Evolutionary conservation across 495 filamentous ascomycete species (phyloP).

Genomic region (Lepidopterella palustris): DNA sequence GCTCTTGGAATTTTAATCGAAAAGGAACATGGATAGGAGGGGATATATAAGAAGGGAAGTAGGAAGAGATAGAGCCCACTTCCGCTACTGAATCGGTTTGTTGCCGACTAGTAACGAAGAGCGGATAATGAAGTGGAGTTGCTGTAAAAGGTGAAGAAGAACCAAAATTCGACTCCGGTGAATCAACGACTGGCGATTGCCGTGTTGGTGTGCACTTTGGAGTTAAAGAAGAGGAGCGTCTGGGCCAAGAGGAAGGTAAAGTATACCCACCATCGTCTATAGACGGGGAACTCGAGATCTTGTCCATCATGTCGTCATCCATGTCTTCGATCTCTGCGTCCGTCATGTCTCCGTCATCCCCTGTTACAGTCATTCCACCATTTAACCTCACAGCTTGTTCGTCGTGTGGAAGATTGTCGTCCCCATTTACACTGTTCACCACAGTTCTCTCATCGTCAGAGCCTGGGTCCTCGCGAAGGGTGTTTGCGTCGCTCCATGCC

Average conservation of each 20-base stretch:
- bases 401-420: constrained; percentile 16
- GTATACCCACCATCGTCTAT: constrained; percentile 92
- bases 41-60: constrained; percentile 49
- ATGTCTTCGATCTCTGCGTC: constrained; percentile 71
- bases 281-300: constrained; percentile 94
- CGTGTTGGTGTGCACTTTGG: constrained; percentile 13
- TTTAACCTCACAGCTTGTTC: constrained; percentile 22
- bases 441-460: constrained; percentile 28
- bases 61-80: constrained; percentile 43
- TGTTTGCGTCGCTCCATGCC: constrained; percentile 45
- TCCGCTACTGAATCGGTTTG: constrained; percentile 11
- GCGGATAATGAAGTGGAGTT: constrained; percentile 34
- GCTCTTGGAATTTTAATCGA: constrained; percentile 13
- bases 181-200: not conserved
- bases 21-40: constrained; percentile 45
- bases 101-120: constrained; percentile 16
- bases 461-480: constrained; percentile 41
- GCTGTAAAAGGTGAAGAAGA: constrained; percentile 39
- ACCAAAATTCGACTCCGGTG: constrained; percentile 4
- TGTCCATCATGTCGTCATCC: constrained; percentile 85
- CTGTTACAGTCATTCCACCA: constrained; percentile 15
- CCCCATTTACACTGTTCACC: constrained; percentile 26
- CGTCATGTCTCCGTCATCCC: constrained; percentile 48
- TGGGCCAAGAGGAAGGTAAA: constrained; percentile 32
- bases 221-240: constrained; percentile 31